Evolutionary conservation across 225 moss, liverwort and hornwort genomes (phyloP).

Genomic region (Physcomitrellopsis africana): DNA sequence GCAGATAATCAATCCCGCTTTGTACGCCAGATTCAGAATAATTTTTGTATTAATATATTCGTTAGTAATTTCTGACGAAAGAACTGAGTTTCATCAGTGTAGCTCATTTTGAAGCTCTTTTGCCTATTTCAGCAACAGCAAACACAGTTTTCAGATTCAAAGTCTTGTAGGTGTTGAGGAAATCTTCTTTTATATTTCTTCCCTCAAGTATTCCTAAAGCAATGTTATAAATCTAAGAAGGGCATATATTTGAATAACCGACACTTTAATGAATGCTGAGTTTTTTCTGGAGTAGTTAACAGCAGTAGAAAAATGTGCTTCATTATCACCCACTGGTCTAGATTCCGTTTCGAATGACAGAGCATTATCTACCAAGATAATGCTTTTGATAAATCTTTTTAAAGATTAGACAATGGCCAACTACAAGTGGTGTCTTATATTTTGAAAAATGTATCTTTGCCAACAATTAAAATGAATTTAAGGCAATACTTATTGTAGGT

Average conservation of each 20-base stretch:
- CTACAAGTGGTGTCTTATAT: no score
- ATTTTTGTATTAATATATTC: constrained; percentile 10
- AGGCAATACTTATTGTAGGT: no score
- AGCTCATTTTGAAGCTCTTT: constrained; percentile 16
- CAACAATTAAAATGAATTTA: no score
- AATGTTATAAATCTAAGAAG: constrained; percentile 15
- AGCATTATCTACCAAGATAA: no score
- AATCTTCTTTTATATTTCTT: constrained; percentile 18
- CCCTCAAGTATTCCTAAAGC: constrained; percentile 17
- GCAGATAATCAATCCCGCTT: constrained; percentile 28
- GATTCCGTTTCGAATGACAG: no score
- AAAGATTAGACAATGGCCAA: no score
- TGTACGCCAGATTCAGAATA: constrained; percentile 29
- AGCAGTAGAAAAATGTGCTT: constrained; percentile 13
- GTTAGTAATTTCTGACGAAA: constrained; percentile 17
- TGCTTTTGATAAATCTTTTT: no score
- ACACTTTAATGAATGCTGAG: constrained; percentile 13
- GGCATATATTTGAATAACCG: constrained; percentile 13
- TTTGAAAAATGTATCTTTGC: no score
- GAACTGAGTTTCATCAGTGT: constrained; percentile 25
- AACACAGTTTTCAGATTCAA: constrained; percentile 20
- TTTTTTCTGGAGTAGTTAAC: constrained; percentile 21
- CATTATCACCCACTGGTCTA: no score
- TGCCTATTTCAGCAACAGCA: constrained; percentile 16
- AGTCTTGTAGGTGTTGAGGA: constrained; percentile 20